Percentiles rank a stretch among this genome's conserved stretches.
These are phyloP conservation scores for Coniochaeta sp. DNA, from an alignment of 2,329 filamentous ascomycete species.

Conservation along the genomic window DNA sequence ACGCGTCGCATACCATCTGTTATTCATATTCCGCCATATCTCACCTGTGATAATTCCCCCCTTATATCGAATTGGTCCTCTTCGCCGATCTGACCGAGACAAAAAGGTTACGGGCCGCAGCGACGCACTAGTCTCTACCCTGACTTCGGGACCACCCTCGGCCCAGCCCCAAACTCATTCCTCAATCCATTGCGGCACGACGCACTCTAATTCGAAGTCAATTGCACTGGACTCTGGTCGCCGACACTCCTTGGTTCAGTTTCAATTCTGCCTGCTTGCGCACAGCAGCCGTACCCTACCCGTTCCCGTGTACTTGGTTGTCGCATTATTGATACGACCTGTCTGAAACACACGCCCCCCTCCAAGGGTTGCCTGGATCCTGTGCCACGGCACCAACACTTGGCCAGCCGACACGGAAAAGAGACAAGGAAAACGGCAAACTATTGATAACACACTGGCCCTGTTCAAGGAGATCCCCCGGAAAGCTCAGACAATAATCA, in stretches of 20 bases:
- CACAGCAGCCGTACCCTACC: slow-evolving; percentile 13
- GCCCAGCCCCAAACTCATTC: neutral
- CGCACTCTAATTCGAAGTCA: neutral
- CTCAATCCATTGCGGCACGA: neutral
- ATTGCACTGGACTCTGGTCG: neutral
- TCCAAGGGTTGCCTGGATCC: slow-evolving; percentile 10
- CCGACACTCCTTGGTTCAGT: neutral
- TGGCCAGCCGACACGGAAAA: neutral
- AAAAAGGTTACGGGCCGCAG: neutral
- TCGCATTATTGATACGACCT: slow-evolving; percentile 25
- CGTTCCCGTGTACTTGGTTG: slow-evolving; percentile 10
- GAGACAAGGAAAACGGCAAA: neutral
- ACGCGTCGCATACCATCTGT: neutral
- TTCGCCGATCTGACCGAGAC: neutral
- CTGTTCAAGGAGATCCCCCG: slow-evolving; percentile 10
- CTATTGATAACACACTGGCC: neutral
- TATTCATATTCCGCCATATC: neutral
- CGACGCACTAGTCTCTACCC: neutral
- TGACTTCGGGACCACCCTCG: neutral
- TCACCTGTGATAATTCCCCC: neutral
- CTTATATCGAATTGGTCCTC: neutral
- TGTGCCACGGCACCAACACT: slow-evolving; percentile 9
- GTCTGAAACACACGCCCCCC: slow-evolving; percentile 22
- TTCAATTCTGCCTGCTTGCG: slow-evolving; percentile 9
- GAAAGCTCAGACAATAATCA: slow-evolving; percentile 9